Conservation (phyloP, 129 eudicot species). For the Pseudognaphalium luteoalbum region DNA sequence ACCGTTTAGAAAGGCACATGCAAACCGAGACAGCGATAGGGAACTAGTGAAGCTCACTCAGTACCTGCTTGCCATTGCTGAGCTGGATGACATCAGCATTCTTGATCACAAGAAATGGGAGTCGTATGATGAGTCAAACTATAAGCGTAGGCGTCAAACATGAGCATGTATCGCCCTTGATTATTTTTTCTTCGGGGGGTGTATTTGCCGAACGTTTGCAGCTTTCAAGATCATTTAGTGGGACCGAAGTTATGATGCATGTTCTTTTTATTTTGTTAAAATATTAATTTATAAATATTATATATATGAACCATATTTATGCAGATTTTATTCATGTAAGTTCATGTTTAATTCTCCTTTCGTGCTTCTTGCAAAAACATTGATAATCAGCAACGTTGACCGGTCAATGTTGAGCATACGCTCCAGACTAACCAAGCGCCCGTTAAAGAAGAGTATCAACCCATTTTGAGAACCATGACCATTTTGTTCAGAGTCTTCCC, state of each 20-base stretch:
- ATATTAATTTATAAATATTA: conserved; percentile 10
- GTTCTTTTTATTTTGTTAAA: conserved; percentile 8
- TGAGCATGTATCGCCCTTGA: conserved; percentile 20
- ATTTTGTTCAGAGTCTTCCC: too few relatives aligned
- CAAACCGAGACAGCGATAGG: conserved; percentile 72
- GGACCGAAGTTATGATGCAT: conserved; percentile 12
- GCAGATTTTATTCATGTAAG: conserved; percentile 16
- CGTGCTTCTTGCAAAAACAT: not conserved
- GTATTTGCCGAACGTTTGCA: conserved; percentile 21
- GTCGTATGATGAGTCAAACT: conserved; percentile 48
- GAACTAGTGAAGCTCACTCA: conserved; percentile 93
- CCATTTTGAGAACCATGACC: too few relatives aligned
- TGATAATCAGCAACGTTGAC: too few relatives aligned
- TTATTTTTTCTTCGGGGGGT: conserved; percentile 11
- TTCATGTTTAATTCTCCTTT: not conserved
- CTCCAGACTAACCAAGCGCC: too few relatives aligned
- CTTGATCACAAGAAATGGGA: conserved; percentile 94
- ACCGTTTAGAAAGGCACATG: conserved; percentile 92
- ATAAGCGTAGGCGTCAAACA: conserved; percentile 69
- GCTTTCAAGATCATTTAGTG: conserved; percentile 19
- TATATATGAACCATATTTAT: conserved; percentile 1
- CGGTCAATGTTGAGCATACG: too few relatives aligned
- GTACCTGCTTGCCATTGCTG: conserved; percentile 89
- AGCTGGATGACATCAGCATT: conserved; percentile 76
- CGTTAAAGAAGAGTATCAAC: too few relatives aligned